phyloP scores from a whole-genome alignment of 495 filamentous ascomycete genomes.

The Glutinoglossum americanum region DNA sequence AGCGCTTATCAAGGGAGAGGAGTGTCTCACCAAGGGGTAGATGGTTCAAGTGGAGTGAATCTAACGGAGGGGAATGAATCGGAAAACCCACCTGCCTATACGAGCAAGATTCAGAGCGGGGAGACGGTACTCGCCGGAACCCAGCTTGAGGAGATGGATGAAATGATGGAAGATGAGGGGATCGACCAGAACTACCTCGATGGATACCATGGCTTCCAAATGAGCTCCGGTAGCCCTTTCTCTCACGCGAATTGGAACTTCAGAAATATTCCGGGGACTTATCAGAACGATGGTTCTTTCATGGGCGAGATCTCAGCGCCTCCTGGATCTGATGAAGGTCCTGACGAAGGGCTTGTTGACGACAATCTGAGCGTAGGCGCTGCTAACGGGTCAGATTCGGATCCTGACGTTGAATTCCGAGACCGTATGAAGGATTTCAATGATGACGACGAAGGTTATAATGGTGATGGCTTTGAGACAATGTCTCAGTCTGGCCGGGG shows the following conservation, averaged over 20 bases:
- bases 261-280: background rate
- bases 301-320: background rate
- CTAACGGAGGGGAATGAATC: background rate
- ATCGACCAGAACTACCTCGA: background rate
- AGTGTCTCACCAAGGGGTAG: conserved; percentile 47
- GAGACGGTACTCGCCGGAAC: background rate
- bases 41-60: conserved; percentile 17
- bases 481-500: background rate
- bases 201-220: background rate
- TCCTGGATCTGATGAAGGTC: conserved; percentile 3
- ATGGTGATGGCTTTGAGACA: background rate
- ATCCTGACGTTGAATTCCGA: background rate
- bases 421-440: conserved; percentile 7
- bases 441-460: conserved; percentile 5
- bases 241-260: background rate
- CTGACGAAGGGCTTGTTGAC: background rate
- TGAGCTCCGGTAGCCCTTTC: background rate
- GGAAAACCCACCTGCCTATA: conserved; percentile 2
- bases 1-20: conserved; percentile 57
- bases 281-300: background rate
- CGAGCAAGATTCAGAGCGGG: background rate
- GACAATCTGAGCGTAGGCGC: conserved; percentile 3
- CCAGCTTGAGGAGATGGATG: background rate
- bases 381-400: conserved; percentile 3
- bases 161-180: background rate